Evolutionary conservation across 805 yeast genomes (phyloP), one percentile per base, ranked within the genome.

Genomic region (Pichia californica): DNA sequence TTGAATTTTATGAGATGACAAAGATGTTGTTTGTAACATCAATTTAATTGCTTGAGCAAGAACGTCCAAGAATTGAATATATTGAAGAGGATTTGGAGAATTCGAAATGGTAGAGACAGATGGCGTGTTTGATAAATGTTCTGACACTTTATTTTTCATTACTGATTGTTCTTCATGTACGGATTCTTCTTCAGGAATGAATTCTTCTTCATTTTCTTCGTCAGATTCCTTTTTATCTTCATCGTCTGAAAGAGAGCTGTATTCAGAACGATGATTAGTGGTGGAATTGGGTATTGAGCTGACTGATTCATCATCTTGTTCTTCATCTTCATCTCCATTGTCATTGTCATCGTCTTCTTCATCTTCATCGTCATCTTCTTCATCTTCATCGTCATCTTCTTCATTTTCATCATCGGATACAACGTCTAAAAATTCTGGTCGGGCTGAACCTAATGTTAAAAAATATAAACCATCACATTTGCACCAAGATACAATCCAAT

Each of bases 1-100:
- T 42, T 75, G 81, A 10, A 93, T 63, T 51, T 80, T 83, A 21
- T 73, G 56, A 2, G 76, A 61, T 2, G 77, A 70, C 26, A 88
- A 56, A 2, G 80, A 80, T 3, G 61, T 45, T 3, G 56, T 46
- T 19, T 73, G 73, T 33, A 76, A 61, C 51, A 71, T 76, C 21
- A 64, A 64, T 23, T 58, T 59, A 50, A 71, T 57, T 1, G 65
- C 71, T 15, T 62, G 66, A 4, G 63, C 49, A 23, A 76, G 62
- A 21, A 68, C 57, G 20, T 62, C 53, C 15, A 73, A 55, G 48
- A 76, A 76, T 10, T 64, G 59, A 30, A 57, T 53, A 20, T 76
- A 73, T 30, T 67, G 61, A 20, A 70, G 47, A 0, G 80, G 81
- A 46, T 76, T 74, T 27, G 56, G 30, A 1, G 50, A 32, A 34